A percentile compares a stretch with the other conserved stretches of the same genome.
Evolutionary conservation across 208 protist genomes (phyloP).

Genomic region (Leishmania mexicana): DNA sequence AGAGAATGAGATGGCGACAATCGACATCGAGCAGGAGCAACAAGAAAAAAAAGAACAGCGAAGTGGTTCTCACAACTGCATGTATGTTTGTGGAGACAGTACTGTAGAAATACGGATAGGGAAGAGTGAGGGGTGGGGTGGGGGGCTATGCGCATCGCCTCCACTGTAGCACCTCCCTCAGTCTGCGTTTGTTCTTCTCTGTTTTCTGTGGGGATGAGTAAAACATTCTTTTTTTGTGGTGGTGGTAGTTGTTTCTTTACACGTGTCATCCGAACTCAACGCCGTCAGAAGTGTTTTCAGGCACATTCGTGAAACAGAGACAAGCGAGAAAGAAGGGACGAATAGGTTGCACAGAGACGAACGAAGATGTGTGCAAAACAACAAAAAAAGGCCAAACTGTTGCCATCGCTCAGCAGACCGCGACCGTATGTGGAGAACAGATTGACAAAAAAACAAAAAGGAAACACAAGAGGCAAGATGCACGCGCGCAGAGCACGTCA

Average conservation of each 20-base stretch:
- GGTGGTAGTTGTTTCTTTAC: neutral
- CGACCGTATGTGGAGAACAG: neutral
- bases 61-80: neutral
- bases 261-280: neutral
- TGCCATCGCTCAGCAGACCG: neutral
- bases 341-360: neutral
- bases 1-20: neutral
- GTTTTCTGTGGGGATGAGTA: neutral
- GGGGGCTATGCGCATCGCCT: neutral
- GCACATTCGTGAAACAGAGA: neutral
- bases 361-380: neutral
- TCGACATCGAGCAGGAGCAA: neutral
- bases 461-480: neutral
- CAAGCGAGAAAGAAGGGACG: neutral
- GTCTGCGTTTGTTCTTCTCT: neutral
- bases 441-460: neutral
- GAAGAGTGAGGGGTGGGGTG: neutral
- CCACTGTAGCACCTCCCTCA: neutral
- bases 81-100: neutral
- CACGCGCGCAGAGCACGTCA: neutral
- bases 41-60: neutral
- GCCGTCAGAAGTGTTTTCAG: neutral
- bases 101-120: neutral
- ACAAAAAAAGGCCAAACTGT: neutral
- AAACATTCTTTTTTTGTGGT: neutral